Base-by-base conservation (phyloP, 2,329 filamentous ascomycete species). In the Penicillium sp. region DNA sequence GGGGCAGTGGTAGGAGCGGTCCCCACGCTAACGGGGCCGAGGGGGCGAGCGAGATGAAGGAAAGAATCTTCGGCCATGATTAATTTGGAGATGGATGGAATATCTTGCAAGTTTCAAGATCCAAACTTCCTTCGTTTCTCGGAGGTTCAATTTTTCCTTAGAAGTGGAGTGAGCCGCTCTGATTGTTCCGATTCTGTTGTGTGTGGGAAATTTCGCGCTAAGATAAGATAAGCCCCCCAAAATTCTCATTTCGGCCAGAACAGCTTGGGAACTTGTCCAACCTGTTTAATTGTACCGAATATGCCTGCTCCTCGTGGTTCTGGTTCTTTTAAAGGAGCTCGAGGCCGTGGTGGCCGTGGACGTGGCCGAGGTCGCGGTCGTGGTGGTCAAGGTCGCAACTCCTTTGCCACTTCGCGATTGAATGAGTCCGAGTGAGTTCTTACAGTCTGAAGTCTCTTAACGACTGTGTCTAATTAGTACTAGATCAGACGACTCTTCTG, bases 11-110 rank as follows among this genome's bases (percentile, higher is more conserved):
- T 89, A 66, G 85, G 83, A 73, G 88, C 86, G 67, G 87, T 82
- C 69, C 86, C 87, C 63, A 89, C 77, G 53, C 81, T 77, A 56
- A 85, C 83, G 61, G 89, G 88, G 70, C 88, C 89, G 58, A 97
- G 79, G 65, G 93, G 93, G 72, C 93, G 84, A 67, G 91, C 85
- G 61, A 98, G 85, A 73, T 98, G 93, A 66, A 97, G 83, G 77
- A 95, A 97, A 58, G 87, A 85, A 71, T 91, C 86, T 70, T 83
- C 75, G 71, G 88, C 85, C 89, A 95, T 95, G 73, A 66, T 89
- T 80, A 72, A 74, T 49, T 71, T 46, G 9, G 44, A n/a, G 34
- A 70, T 58, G 52, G 48, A 51, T 46, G 45, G 49, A 41, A 51
- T 43, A 50, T 50, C 50, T 48, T 52, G 43, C 43, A 49, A 45